These are phyloP conservation scores for Colletotrichum eremochloae DNA, from an alignment of 2,329 filamentous ascomycete species.

Conservation along the genomic window DNA sequence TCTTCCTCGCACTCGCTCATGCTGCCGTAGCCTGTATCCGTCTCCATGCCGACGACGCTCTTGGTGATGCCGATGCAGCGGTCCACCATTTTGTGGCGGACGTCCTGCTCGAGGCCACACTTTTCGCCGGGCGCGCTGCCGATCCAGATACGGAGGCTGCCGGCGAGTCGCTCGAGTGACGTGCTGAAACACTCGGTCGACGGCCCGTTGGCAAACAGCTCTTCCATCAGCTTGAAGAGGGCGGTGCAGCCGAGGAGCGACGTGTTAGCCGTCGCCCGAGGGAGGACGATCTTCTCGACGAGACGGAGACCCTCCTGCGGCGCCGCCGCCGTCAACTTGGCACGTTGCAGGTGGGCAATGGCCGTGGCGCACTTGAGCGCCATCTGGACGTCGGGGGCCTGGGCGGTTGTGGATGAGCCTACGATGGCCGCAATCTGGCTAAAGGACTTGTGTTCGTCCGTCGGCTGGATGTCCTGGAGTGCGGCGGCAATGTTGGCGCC, in stretches of 20 bases:
- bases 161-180: slow-evolving; percentile 69
- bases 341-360: slow-evolving; percentile 68
- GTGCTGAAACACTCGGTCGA: slow-evolving; percentile 61
- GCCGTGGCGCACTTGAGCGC: slow-evolving; percentile 72
- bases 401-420: slow-evolving; percentile 58
- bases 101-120: slow-evolving; percentile 63
- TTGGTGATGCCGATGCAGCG: slow-evolving; percentile 69
- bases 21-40: slow-evolving; percentile 71
- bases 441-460: slow-evolving; percentile 52
- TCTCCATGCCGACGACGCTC: slow-evolving; percentile 70
- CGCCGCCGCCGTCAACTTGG: slow-evolving; percentile 52
- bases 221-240: slow-evolving; percentile 69
- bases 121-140: slow-evolving; percentile 65
- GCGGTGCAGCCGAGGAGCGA: slow-evolving; percentile 72
- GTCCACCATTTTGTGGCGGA: slow-evolving; percentile 68
- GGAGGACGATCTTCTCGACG: slow-evolving; percentile 64
- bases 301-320: slow-evolving; percentile 61
- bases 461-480: slow-evolving; percentile 64
- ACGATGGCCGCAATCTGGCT: slow-evolving; percentile 57
- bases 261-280: slow-evolving; percentile 57
- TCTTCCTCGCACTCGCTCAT: slow-evolving; percentile 64
- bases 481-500: slow-evolving; percentile 69
- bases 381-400: slow-evolving; percentile 66
- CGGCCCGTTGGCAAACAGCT: slow-evolving; percentile 61
- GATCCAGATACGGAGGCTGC: slow-evolving; percentile 71